Conservation (phyloP, 768 basidiomycete species). For the Tylopilus sp. region DNA sequence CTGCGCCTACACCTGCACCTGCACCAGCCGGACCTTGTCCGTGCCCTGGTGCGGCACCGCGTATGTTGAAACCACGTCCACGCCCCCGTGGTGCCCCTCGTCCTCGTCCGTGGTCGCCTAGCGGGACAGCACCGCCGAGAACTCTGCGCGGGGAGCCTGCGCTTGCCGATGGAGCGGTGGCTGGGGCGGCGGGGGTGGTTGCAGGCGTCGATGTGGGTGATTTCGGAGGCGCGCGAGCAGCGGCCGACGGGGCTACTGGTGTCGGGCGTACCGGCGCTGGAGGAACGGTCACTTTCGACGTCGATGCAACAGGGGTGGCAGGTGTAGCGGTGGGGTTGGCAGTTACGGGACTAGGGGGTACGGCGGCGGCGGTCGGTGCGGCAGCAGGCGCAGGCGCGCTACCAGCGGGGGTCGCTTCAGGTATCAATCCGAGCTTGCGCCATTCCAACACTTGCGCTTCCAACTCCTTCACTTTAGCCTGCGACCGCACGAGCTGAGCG, state of each 20-base stretch:
- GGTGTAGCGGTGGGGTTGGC: constrained; percentile 29
- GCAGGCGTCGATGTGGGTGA: constrained; percentile 15
- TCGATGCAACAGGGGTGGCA: constrained; percentile 28
- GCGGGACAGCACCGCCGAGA: constrained; percentile 27
- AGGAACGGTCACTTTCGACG: constrained; percentile 7
- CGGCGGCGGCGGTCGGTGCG: constrained; percentile 10
- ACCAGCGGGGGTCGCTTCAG: constrained; percentile 32
- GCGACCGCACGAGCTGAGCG: constrained; percentile 56
- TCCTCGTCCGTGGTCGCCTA: constrained; percentile 27
- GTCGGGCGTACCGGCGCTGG: constrained; percentile 14
- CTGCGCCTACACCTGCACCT: too few relatives aligned
- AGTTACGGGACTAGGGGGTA: constrained; percentile 10
- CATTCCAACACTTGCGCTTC: constrained; percentile 60
- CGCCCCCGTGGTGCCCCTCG: constrained; percentile 37
- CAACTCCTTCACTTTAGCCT: constrained; percentile 63
- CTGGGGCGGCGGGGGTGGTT: constrained; percentile 18
- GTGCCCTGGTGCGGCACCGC: constrained; percentile 28
- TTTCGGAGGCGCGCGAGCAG: constrained; percentile 2
- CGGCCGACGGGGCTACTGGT: not conserved
- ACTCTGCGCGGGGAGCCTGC: constrained; percentile 32
- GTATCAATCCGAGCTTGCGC: constrained; percentile 48
- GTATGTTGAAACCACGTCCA: constrained; percentile 25
- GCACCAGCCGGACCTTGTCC: too few relatives aligned
- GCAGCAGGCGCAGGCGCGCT: constrained; percentile 23
- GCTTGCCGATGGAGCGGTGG: constrained; percentile 18